A percentile compares a stretch with the other conserved stretches of the same genome.
Evolutionary conservation across 164 flowering plant species (phyloP).

Genomic region (Berberis vulgaris): DNA sequence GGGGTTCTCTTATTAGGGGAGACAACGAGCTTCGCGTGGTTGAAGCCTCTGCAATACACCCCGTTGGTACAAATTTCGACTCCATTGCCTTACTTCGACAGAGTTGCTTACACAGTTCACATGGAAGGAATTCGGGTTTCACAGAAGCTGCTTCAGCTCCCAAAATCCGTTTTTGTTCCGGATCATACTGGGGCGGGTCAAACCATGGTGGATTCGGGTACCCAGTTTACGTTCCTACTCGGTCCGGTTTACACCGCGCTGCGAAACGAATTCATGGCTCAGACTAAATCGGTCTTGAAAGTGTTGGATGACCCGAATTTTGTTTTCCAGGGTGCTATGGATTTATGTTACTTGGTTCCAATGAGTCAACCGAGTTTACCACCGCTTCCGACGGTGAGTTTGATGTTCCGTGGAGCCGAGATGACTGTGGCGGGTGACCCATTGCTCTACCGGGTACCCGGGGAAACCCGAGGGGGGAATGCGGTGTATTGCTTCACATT

Average conservation of each 20-base stretch:
- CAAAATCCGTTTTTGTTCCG: conserved; percentile 54
- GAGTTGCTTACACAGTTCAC: conserved; percentile 68
- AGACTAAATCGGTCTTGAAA: conserved; percentile 32
- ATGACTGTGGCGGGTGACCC: conserved; percentile 51
- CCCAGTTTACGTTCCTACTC: conserved; percentile 71
- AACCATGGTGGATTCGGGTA: conserved; percentile 87
- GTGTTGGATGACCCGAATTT: conserved; percentile 41
- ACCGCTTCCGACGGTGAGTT: conserved; percentile 43
- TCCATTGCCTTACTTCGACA: conserved; percentile 62
- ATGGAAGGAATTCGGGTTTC: conserved; percentile 60
- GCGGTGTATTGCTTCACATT: conserved; percentile 66
- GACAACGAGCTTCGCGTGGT: conserved; percentile 26
- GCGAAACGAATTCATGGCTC: conserved; percentile 44
- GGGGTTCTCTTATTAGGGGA: conserved; percentile 63
- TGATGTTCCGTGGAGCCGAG: conserved; percentile 73
- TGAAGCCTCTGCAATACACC: conserved; percentile 47
- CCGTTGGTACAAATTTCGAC: conserved; percentile 45
- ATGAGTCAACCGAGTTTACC: conserved; percentile 17
- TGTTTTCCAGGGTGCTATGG: conserved; percentile 77
- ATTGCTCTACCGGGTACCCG: conserved; percentile 56
- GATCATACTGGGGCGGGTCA: conserved; percentile 94
- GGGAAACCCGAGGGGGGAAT: conserved; percentile 32
- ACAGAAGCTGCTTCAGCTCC: conserved; percentile 32
- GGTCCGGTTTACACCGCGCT: conserved; percentile 68
- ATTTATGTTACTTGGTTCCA: conserved; percentile 50